Conservation (phyloP, 2,329 filamentous ascomycete genomes). For the Daldinia sp. region DNA sequence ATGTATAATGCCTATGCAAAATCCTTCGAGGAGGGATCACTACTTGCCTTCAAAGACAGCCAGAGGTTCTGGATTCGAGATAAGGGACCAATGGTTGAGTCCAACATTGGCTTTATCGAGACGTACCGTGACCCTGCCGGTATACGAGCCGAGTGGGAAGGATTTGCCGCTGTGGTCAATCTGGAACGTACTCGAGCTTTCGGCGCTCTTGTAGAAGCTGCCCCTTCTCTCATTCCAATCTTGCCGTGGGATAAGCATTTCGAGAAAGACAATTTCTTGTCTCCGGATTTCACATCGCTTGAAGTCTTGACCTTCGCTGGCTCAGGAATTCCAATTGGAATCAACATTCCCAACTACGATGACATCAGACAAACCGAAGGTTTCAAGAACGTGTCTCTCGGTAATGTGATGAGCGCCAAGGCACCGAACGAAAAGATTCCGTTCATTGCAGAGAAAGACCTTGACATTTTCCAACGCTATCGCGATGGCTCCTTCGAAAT, state of each 20-base stretch:
- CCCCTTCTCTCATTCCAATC: conserved; percentile 85
- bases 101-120: conserved; percentile 86
- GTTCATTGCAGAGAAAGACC: conserved; percentile 84
- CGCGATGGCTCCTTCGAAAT: conserved; percentile 93
- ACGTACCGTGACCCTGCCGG: conserved; percentile 87
- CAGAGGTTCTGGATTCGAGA: conserved; percentile 87
- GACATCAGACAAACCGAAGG: conserved; percentile 79
- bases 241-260: conserved; percentile 90
- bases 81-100: conserved; percentile 83
- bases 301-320: conserved; percentile 88
- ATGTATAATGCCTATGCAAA: conserved; percentile 71
- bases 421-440: conserved; percentile 92
- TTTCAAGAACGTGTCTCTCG: conserved; percentile 94
- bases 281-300: conserved; percentile 94
- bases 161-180: conserved; percentile 87
- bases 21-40: conserved; percentile 79
- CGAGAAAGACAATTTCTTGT: conserved; percentile 95
- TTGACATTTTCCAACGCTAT: conserved; percentile 82
- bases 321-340: conserved; percentile 75
- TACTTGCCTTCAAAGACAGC: conserved; percentile 82
- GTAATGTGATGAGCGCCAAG: conserved; percentile 92
- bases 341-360: conserved; percentile 65
- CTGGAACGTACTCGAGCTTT: conserved; percentile 91
- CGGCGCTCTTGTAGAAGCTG: conserved; percentile 83
- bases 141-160: conserved; percentile 86